Conservation (phyloP, 768 basidiomycete species). For the Kwoniella botswanensis region DNA sequence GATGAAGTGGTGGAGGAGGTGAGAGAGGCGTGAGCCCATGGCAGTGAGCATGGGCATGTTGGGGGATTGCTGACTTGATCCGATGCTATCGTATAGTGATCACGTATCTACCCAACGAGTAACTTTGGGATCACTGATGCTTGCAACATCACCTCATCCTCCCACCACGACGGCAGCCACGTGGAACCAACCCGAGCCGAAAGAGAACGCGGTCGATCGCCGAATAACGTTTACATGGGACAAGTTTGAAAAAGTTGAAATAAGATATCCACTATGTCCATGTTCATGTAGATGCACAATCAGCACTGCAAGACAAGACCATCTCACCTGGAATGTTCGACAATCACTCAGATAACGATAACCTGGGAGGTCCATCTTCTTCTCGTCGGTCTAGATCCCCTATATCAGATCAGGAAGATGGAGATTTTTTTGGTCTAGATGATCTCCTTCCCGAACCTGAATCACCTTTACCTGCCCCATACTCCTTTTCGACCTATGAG, state of each 20-base stretch:
- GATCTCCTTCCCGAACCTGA: constrained; percentile 52
- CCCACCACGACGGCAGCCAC: not conserved
- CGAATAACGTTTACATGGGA: not conserved
- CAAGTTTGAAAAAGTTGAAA: not conserved
- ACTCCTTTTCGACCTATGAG: constrained; percentile 47
- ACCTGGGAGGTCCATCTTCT: constrained; percentile 8
- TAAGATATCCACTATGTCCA: too few relatives aligned
- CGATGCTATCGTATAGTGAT: not conserved
- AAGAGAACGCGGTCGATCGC: not conserved
- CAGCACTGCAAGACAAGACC: not conserved
- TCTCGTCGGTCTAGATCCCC: not conserved
- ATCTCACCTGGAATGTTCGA: constrained; percentile 4
- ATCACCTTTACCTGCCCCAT: constrained; percentile 49
- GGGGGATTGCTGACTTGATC: not conserved
- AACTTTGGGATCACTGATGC: not conserved
- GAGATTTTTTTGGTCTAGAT: constrained; percentile 42
- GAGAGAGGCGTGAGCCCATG: constrained; percentile 40
- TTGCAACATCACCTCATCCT: not conserved
- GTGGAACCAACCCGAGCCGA: not conserved
- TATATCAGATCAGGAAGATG: constrained; percentile 26
- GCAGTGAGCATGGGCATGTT: constrained; percentile 42
- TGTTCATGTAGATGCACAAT: too few relatives aligned
- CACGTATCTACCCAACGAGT: not conserved
- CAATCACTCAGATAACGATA: constrained; percentile 6
- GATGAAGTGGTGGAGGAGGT: constrained; percentile 41